Evolutionary conservation across 352 stramenopile genomes (phyloP).

Genomic region (Peronosclerospora sorghi): DNA sequence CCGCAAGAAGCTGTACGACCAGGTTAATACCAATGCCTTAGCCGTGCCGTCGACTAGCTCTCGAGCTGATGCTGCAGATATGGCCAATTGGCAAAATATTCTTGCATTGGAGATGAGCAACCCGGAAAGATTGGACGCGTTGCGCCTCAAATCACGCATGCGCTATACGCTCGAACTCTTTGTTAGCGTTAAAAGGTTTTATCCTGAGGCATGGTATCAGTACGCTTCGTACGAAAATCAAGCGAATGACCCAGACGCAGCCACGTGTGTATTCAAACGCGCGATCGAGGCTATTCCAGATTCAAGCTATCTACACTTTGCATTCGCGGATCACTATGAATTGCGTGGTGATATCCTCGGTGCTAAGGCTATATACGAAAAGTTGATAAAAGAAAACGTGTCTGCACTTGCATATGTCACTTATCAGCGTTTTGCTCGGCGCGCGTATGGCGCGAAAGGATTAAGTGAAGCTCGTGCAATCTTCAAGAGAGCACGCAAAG

Average conservation of each 20-base stretch:
- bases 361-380: conserved; percentile 75
- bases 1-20: conserved; percentile 76
- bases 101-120: conserved; percentile 69
- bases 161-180: conserved; percentile 79
- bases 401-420: conserved; percentile 75
- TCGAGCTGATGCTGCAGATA: conserved; percentile 32
- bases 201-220: conserved; percentile 79
- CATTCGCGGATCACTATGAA: conserved; percentile 74
- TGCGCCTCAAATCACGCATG: conserved; percentile 70
- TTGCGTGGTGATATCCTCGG: conserved; percentile 46
- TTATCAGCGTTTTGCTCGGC: conserved; percentile 76
- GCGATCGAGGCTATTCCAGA: conserved; percentile 66
- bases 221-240: conserved; percentile 77
- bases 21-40: conserved; percentile 60
- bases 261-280: conserved; percentile 54
- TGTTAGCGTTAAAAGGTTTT: conserved; percentile 64
- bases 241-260: conserved; percentile 56
- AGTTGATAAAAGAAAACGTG: conserved; percentile 56
- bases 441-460: conserved; percentile 63
- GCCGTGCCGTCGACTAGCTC: conserved; percentile 33
- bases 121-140: conserved; percentile 65
- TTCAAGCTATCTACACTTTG: conserved; percentile 75
- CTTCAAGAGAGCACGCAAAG: conserved; percentile 75
- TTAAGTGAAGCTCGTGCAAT: conserved; percentile 64
- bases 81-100: conserved; percentile 72